Base-by-base conservation (phyloP, 371 early-diverging fungal species). In the Caulochytrium protostelioides region DNA sequence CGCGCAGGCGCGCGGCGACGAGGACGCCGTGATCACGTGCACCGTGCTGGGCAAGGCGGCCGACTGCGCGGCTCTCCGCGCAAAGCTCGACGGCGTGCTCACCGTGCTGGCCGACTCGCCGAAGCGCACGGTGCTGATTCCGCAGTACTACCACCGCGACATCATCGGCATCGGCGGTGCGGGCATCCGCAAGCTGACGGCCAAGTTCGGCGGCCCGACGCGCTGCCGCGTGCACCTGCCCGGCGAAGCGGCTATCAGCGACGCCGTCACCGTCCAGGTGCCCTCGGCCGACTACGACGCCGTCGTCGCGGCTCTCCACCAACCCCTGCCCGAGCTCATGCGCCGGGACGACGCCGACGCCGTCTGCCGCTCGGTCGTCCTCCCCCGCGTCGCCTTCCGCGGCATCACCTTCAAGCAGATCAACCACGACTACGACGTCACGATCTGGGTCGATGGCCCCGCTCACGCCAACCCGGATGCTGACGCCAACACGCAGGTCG, bases 151-250 rank as follows among this genome's bases (percentile, higher is more conserved):
- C 40, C 85, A 85, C 57, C 68, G 71, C 34, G 54, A 57, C 41
- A 53, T 85, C 44, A 85, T 83, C 36, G 85, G 85, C 2, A 54
- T 75, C 8, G 65, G 62, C 28, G 83, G 83, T 22, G 41, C 59
- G n/a, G 54, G 62, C 28, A 67, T 82, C 31, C 69, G 72, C 24
- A 63, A 65, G 28, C 53, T 80, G 19, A 64, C 81, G 29, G 57
- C 59, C 28, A 47, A 54, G 35, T 59, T 61, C 13, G 76, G 78
- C 30, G 82, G 77, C 4, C 52, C 48, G 1, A 55, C 57, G 22
- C 54, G 70, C 30, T 52, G 55, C 42, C 52, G 50, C 31, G 42
- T 57, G 16, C n/a, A n/a, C n/a, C n/a, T n/a, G n/a, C n/a, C n/a
- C n/a, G n/a, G n/a, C n/a, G n/a, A n/a, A n/a, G n/a, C n/a, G n/a